These are phyloP conservation scores for Pugionium cornutum DNA, from an alignment of 345 rosid species.

Conservation along the genomic window DNA sequence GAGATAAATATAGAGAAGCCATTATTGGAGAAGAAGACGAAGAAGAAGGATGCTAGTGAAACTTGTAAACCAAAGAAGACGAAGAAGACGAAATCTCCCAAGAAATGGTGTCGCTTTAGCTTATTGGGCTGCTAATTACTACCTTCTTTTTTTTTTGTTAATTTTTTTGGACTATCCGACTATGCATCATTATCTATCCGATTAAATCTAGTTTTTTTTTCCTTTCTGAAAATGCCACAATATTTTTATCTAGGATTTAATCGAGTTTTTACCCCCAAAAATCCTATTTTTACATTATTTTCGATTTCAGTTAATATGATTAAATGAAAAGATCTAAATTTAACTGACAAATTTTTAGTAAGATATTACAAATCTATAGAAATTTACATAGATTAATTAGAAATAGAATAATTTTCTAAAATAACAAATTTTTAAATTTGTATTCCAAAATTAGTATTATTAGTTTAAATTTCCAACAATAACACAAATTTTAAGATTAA, in stretches of 20 bases:
- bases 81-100: slow-evolving; percentile 39
- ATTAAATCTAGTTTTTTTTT: neutral
- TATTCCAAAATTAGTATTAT: no score
- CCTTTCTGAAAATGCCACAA: no score
- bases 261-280: no score
- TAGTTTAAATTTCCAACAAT: no score
- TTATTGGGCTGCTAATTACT: slow-evolving; percentile 52
- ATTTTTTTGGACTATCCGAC: neutral
- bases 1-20: slow-evolving; percentile 24
- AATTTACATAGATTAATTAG: neutral
- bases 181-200: slow-evolving; percentile 14
- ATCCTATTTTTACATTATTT: neutral
- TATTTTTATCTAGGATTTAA: no score
- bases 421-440: no score
- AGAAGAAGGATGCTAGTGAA: slow-evolving; percentile 33
- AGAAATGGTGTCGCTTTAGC: slow-evolving; percentile 48
- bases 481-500: no score
- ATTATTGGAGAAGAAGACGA: slow-evolving; percentile 17
- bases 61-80: slow-evolving; percentile 37
- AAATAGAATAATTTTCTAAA: no score
- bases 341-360: neutral
- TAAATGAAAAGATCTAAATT: neutral
- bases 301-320: neutral
- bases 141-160: neutral
- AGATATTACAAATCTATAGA: neutral